A percentile compares a stretch with the other conserved stretches of the same genome.
Conservation (phyloP, 1,284 basidiomycete genomes). For the Puccinia hordei region DNA sequence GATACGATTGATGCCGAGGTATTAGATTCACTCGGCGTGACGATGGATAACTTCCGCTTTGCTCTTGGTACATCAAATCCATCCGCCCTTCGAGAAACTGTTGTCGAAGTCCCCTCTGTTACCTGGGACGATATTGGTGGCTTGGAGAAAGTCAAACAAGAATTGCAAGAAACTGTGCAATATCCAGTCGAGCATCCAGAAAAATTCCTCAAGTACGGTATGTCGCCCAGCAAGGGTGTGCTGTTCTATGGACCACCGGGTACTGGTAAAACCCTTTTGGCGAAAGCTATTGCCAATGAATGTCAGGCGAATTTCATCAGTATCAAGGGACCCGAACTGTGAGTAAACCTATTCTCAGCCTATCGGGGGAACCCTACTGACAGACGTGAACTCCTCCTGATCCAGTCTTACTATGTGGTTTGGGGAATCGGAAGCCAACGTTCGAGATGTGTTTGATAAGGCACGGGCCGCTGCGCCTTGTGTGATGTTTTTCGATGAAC, state of each 20-base stretch:
- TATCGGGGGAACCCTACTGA: background rate
- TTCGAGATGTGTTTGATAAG: slow-evolving; percentile 92
- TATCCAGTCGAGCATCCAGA: slow-evolving; percentile 89
- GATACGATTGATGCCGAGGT: slow-evolving; percentile 62
- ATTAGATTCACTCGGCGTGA: slow-evolving; percentile 71
- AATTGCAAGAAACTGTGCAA: slow-evolving; percentile 83
- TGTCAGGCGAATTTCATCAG: slow-evolving; percentile 95
- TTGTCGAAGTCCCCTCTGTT: slow-evolving; percentile 80
- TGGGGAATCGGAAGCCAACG: slow-evolving; percentile 92
- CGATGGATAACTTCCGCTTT: slow-evolving; percentile 91
- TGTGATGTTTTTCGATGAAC: slow-evolving; percentile 99
- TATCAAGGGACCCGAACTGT: slow-evolving; percentile 91
- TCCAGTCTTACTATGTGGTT: slow-evolving; percentile 88
- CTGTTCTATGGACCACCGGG: slow-evolving; percentile 95
- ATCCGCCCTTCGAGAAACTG: slow-evolving; percentile 89
- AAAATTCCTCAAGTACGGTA: slow-evolving; percentile 82
- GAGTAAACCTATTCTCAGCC: slow-evolving; percentile 78
- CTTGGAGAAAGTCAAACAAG: slow-evolving; percentile 75
- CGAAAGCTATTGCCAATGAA: slow-evolving; percentile 89
- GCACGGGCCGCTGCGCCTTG: slow-evolving; percentile 89
- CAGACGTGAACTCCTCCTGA: slow-evolving; percentile 47
- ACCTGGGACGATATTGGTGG: slow-evolving; percentile 88
- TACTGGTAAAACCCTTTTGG: slow-evolving; percentile 93
- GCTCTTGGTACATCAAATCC: slow-evolving; percentile 89
- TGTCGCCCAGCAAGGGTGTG: slow-evolving; percentile 83